phyloP scores from a whole-genome alignment of 108 stramenopile genomes.

The Chaetoceros muelleri region DNA sequence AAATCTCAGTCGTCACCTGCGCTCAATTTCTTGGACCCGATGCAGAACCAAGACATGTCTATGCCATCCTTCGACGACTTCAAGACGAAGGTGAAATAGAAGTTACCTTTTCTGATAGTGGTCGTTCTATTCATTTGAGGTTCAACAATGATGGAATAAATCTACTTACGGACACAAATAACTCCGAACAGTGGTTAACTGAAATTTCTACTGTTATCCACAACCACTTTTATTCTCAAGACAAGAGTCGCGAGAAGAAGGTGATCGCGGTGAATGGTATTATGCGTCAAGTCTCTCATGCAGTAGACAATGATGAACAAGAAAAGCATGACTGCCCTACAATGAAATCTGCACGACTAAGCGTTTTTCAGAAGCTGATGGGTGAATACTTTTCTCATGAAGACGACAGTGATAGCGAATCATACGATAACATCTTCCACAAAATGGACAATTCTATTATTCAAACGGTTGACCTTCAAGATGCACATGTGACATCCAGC shows the following conservation, averaged over 20 bases:
- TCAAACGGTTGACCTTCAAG: background rate
- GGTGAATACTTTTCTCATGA: conserved; percentile 34
- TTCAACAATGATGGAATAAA: conserved; percentile 31
- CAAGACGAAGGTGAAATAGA: conserved; percentile 62
- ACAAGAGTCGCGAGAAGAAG: conserved; percentile 36
- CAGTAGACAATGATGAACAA: conserved; percentile 7
- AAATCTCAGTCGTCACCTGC: conserved; percentile 59
- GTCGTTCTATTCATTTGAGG: conserved; percentile 43
- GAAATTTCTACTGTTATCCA: conserved; percentile 20
- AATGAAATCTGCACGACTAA: conserved; percentile 40
- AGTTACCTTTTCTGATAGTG: conserved; percentile 40
- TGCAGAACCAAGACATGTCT: conserved; percentile 75
- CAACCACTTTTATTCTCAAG: conserved; percentile 33
- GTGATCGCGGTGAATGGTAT: conserved; percentile 59
- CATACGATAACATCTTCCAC: too few relatives aligned
- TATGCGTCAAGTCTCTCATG: conserved; percentile 32
- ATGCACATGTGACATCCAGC: conserved; percentile 14
- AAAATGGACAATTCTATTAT: conserved; percentile 1
- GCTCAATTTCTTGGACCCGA: conserved; percentile 50
- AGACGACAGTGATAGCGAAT: too few relatives aligned
- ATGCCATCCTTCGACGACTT: conserved; percentile 69
- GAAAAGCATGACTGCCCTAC: background rate
- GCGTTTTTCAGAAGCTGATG: conserved; percentile 45
- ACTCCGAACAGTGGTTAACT: conserved; percentile 1
- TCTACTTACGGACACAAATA: conserved; percentile 17